Conservation (phyloP, 257 asterid genomes). For the Echium plantagineum region DNA sequence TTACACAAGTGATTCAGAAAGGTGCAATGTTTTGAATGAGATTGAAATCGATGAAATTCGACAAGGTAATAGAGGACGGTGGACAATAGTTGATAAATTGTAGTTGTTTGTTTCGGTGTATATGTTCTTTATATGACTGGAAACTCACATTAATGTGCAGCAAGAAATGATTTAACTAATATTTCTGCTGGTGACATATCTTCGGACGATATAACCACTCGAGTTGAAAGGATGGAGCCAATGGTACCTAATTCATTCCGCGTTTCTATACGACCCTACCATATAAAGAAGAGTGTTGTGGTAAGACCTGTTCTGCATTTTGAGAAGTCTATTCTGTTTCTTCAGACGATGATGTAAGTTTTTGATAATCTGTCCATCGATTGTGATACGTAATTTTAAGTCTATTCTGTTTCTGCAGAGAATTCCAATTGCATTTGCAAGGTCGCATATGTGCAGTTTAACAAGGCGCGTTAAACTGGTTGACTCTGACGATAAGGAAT, state of each 20-base stretch:
- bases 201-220: not conserved
- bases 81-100: no score
- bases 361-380: not conserved
- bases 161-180: not conserved
- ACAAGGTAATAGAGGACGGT: not conserved
- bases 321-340: not conserved
- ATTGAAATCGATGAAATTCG: not conserved
- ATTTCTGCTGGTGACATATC: not conserved
- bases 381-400: not conserved
- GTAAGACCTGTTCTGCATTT: conserved; percentile 6
- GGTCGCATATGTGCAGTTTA: not conserved
- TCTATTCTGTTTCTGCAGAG: conserved; percentile 9
- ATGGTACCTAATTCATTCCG: conserved; percentile 6
- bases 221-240: conserved; percentile 1
- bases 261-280: not conserved
- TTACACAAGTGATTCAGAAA: not conserved
- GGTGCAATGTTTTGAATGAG: not conserved
- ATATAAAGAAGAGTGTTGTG: not conserved
- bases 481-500: conserved; percentile 9
- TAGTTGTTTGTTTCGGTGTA: no score
- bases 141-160: no score
- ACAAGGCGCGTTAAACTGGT: not conserved
- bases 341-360: not conserved
- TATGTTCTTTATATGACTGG: no score
- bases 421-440: conserved; percentile 3